These are phyloP conservation scores for Yamadazyma jaroonii DNA, from an alignment of 1,139 yeast species.

Conservation along the genomic window DNA sequence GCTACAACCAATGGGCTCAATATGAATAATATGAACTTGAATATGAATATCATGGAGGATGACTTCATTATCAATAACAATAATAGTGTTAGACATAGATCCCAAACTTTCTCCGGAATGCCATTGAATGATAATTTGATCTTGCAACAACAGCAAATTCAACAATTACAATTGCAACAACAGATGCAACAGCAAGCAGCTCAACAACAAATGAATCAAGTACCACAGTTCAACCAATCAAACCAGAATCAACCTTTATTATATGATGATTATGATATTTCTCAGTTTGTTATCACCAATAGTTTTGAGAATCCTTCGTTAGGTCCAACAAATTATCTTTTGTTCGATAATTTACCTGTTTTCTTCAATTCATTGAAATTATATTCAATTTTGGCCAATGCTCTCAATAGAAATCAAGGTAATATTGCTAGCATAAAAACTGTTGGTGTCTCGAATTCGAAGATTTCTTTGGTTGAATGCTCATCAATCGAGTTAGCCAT, in stretches of 20 bases:
- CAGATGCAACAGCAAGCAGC: constrained; percentile 7
- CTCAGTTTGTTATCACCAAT: constrained; percentile 44
- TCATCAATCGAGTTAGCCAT: constrained; percentile 70
- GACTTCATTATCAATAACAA: background rate
- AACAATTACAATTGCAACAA: constrained; percentile 7
- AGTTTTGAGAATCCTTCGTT: constrained; percentile 65
- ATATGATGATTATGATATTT: constrained; percentile 56
- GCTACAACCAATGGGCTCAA: constrained; percentile 21
- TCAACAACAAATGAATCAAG: constrained; percentile 12
- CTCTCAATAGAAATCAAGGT: constrained; percentile 23
- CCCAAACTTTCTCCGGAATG: constrained; percentile 44
- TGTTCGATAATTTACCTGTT: constrained; percentile 73
- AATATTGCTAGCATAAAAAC: constrained; percentile 51
- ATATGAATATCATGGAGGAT: background rate
- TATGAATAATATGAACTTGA: background rate
- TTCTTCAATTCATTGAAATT: constrained; percentile 36
- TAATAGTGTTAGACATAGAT: constrained; percentile 28
- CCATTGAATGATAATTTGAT: constrained; percentile 19
- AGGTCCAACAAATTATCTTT: constrained; percentile 74
- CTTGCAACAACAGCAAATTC: constrained; percentile 8
- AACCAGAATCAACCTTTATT: constrained; percentile 29
- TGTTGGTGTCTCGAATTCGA: constrained; percentile 32
- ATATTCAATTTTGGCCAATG: constrained; percentile 30
- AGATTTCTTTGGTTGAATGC: constrained; percentile 72
- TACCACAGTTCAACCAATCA: constrained; percentile 7